These are phyloP conservation scores for Trichoderma semiorbis DNA, from an alignment of 2,329 filamentous ascomycete genomes.

Conservation along the genomic window DNA sequence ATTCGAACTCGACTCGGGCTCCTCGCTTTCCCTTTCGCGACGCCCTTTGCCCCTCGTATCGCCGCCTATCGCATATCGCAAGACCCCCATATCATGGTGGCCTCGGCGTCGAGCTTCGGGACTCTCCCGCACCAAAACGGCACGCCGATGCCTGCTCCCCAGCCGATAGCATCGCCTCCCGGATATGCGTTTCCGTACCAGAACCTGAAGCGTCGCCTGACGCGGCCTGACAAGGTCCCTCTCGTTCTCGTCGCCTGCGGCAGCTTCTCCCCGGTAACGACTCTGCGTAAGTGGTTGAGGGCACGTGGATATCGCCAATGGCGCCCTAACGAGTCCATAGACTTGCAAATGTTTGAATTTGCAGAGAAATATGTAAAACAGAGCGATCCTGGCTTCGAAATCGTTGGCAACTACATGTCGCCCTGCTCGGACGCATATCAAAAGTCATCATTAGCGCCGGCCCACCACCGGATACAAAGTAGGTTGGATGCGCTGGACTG, in stretches of 20 bases:
- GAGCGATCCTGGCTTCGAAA: constrained; percentile 58
- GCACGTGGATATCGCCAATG: background rate
- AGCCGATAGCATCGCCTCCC: constrained; percentile 1
- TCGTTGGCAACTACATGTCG: constrained; percentile 69
- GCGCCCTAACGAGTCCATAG: background rate
- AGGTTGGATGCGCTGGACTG: background rate
- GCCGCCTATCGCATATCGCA: background rate
- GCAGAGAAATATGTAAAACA: constrained; percentile 72
- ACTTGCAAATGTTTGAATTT: constrained; percentile 82
- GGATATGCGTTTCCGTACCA: constrained; percentile 56
- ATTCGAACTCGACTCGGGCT: background rate
- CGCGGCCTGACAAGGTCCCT: constrained; percentile 54
- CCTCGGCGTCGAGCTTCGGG: constrained; percentile 11
- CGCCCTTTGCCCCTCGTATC: background rate
- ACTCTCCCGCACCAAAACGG: background rate
- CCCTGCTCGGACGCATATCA: constrained; percentile 35
- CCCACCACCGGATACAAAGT: constrained; percentile 44
- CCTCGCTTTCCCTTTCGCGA: background rate
- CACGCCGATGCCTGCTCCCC: background rate
- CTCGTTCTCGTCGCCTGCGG: constrained; percentile 65
- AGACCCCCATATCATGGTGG: background rate
- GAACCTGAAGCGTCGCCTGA: constrained; percentile 52
- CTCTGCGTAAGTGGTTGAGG: constrained; percentile 45
- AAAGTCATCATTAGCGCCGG: constrained; percentile 40
- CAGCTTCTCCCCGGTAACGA: constrained; percentile 68